phyloP scores from a whole-genome alignment of 345 rosid genomes.

The Eucalyptus guilfoylei region DNA sequence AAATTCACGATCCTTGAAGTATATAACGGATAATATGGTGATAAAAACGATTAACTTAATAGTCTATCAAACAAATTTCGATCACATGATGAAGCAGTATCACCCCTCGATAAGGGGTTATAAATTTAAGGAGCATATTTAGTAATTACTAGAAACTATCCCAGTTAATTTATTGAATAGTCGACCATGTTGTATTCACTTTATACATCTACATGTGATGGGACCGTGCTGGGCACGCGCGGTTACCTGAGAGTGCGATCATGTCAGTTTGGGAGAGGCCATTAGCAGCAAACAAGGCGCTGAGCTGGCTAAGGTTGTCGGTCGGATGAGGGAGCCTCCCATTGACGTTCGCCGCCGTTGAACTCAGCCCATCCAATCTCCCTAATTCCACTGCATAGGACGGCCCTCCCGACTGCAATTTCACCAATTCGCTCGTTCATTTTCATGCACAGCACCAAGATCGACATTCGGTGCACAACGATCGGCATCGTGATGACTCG shows the following conservation, averaged over 20 bases:
- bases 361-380: constrained; percentile 62
- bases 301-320: constrained; percentile 44
- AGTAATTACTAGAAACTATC: background rate
- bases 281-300: constrained; percentile 32
- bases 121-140: background rate
- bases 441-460: background rate
- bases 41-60: background rate
- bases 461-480: background rate
- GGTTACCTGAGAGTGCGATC: constrained; percentile 82
- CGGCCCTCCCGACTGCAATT: constrained; percentile 55
- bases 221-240: background rate
- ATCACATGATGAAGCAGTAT: background rate
- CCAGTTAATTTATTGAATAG: background rate
- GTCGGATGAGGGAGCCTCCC: constrained; percentile 61
- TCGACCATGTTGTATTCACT: background rate
- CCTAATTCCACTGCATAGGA: constrained; percentile 59
- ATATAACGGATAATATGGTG: background rate
- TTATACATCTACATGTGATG: background rate
- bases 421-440: background rate
- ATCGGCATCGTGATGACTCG: background rate
- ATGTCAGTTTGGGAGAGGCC: constrained; percentile 58
- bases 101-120: background rate
- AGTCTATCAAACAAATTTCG: background rate
- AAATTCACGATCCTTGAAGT: background rate
- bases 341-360: constrained; percentile 39